A percentile compares a stretch with the other conserved stretches of the same genome.
Evolutionary conservation across 768 basidiomycete genomes (phyloP).

Genomic region (Psilocybe cubensis): DNA sequence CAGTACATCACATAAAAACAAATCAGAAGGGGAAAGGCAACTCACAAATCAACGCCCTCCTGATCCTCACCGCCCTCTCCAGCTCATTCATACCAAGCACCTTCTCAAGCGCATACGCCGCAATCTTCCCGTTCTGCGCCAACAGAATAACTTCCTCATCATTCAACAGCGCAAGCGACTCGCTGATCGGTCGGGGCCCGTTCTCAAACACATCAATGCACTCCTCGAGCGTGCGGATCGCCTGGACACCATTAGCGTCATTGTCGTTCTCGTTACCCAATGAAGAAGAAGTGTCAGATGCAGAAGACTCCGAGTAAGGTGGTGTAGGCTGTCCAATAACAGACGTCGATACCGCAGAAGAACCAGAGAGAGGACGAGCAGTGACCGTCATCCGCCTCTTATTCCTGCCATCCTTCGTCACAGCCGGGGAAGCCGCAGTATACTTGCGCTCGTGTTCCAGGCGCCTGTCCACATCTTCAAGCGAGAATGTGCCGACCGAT

Average conservation of each 20-base stretch:
- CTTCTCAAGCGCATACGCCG: slow-evolving; percentile 95
- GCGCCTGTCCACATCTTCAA: slow-evolving; percentile 60
- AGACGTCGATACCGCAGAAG: slow-evolving; percentile 6
- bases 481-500: slow-evolving; percentile 44
- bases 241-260: slow-evolving; percentile 4
- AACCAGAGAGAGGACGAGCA: slow-evolving; percentile 7
- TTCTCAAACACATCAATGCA: slow-evolving; percentile 82
- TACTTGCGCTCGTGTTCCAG: slow-evolving; percentile 32
- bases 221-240: slow-evolving; percentile 67
- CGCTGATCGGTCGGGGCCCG: slow-evolving; percentile 63
- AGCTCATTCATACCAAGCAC: slow-evolving; percentile 71
- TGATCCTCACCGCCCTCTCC: slow-evolving; percentile 84
- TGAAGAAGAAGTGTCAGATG: slow-evolving; percentile 15
- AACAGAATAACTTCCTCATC: slow-evolving; percentile 94
- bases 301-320: slow-evolving; percentile 12
- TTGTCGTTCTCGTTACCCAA: slow-evolving; percentile 5
- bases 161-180: slow-evolving; percentile 63
- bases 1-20: slow-evolving; percentile 1
- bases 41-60: slow-evolving; percentile 90
- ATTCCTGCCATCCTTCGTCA: too few species aligned
- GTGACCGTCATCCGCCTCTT: slow-evolving; percentile 30
- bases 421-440: too few species aligned
- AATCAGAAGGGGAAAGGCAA: slow-evolving; percentile 20
- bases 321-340: slow-evolving; percentile 7
- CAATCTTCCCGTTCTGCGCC: slow-evolving; percentile 90